Conservation (phyloP, 2,329 filamentous ascomycete species). For the Aspergillus intermedius region DNA sequence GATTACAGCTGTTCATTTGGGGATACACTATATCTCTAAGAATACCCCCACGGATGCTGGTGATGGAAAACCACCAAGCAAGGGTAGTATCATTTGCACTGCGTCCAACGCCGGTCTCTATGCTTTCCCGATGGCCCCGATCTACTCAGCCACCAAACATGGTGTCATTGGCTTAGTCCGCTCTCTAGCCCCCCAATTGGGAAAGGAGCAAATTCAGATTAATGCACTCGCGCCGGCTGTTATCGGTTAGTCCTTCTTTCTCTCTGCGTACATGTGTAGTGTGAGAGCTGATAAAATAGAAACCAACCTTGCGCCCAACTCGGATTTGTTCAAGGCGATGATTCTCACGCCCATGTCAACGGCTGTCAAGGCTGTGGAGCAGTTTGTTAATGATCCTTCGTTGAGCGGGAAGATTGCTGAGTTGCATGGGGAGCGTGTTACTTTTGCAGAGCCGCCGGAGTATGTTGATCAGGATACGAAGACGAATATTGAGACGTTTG, state of each 20-base stretch:
- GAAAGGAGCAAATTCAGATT: slow-evolving; percentile 41
- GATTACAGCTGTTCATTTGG: slow-evolving; percentile 44
- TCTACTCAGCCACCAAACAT: slow-evolving; percentile 46
- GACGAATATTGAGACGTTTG: slow-evolving; percentile 45
- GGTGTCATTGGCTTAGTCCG: slow-evolving; percentile 47
- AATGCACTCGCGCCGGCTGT: slow-evolving; percentile 48
- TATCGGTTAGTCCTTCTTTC: slow-evolving; percentile 34
- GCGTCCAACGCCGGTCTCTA: slow-evolving; percentile 50
- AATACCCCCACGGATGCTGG: slow-evolving; percentile 25
- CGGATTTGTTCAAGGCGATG: slow-evolving; percentile 44
- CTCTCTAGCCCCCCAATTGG: slow-evolving; percentile 39
- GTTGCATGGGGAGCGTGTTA: slow-evolving; percentile 47
- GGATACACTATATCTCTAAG: slow-evolving; percentile 46
- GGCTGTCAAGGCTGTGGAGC: slow-evolving; percentile 38
- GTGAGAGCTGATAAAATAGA: slow-evolving; percentile 21
- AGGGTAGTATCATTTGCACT: slow-evolving; percentile 48
- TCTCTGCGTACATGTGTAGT: neutral
- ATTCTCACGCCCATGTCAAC: slow-evolving; percentile 48
- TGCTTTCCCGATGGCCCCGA: slow-evolving; percentile 45
- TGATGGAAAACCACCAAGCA: slow-evolving; percentile 22
- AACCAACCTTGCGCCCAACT: slow-evolving; percentile 42
- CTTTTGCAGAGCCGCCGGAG: slow-evolving; percentile 39
- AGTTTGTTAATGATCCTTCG: slow-evolving; percentile 36
- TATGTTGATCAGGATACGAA: slow-evolving; percentile 45
- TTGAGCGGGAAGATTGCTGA: slow-evolving; percentile 46